These are phyloP conservation scores for Apium graveolens DNA, from an alignment of 129 eudicot species.

Conservation along the genomic window DNA sequence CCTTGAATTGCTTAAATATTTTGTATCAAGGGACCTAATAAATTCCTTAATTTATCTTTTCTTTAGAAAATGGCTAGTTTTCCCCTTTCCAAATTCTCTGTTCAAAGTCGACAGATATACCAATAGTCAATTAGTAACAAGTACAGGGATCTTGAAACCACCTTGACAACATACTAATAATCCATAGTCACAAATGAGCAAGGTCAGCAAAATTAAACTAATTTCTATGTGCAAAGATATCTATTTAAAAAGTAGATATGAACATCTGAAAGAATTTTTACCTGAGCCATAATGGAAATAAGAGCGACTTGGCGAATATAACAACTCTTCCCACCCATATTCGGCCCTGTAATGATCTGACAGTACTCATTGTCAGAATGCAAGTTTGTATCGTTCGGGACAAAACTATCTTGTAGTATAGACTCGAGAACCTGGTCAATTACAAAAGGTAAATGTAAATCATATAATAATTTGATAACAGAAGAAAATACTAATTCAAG, in stretches of 20 bases:
- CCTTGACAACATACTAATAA: neutral
- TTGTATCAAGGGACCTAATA: neutral
- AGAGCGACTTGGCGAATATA: conserved; percentile 98
- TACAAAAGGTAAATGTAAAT: conserved; percentile 11
- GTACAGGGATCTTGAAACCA: neutral
- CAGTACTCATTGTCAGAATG: conserved; percentile 67
- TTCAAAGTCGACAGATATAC: neutral
- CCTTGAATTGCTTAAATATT: neutral
- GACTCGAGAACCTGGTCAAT: conserved; percentile 69
- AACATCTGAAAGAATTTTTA: conserved; percentile 9
- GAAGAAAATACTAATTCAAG: neutral
- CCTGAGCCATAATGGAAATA: conserved; percentile 93
- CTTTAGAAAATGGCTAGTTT: neutral
- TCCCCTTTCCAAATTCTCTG: neutral
- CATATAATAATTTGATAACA: neutral
- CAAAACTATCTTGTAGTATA: conserved; percentile 60
- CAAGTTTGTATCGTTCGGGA: conserved; percentile 76
- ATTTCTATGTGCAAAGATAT: neutral
- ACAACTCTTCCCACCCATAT: conserved; percentile 99
- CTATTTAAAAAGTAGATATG: neutral
- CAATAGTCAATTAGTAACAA: neutral
- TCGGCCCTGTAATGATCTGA: conserved; percentile 93
- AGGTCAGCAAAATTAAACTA: neutral
- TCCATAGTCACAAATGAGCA: neutral
- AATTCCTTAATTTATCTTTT: neutral